A percentile compares a stretch with the other conserved stretches of the same genome.
phyloP scores from a whole-genome alignment of 768 basidiomycete genomes.

The Hygrophorus russula region DNA sequence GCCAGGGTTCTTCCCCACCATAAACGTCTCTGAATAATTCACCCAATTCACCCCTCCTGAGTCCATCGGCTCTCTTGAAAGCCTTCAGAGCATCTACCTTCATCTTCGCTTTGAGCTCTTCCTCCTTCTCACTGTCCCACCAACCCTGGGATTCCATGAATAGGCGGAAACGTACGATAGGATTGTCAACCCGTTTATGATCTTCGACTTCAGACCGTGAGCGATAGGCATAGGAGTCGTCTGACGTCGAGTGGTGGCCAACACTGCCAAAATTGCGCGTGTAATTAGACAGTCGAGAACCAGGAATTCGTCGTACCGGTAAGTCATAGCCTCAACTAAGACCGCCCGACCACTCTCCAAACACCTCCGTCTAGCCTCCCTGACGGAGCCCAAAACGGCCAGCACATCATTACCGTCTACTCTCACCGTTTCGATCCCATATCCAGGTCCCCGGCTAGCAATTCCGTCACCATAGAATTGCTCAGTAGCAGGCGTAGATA shows the following conservation, averaged over 20 bases:
- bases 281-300: conserved; percentile 1
- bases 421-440: conserved; percentile 83
- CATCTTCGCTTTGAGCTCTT: conserved; percentile 51
- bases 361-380: conserved; percentile 60
- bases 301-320: conserved; percentile 38
- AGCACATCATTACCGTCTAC: conserved; percentile 93
- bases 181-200: conserved; percentile 84
- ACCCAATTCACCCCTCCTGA: conserved; percentile 59
- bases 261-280: conserved; percentile 33
- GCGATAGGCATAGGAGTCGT: conserved; percentile 92
- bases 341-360: conserved; percentile 75
- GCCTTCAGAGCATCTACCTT: conserved; percentile 68
- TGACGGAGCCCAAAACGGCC: conserved; percentile 67
- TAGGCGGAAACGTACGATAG: conserved; percentile 71
- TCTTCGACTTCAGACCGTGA: conserved; percentile 86
- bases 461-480: conserved; percentile 93
- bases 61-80: conserved; percentile 65
- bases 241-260: conserved; percentile 92
- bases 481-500: conserved; percentile 83
- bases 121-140: conserved; percentile 76
- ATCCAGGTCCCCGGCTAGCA: conserved; percentile 82
- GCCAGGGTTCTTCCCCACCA: conserved; percentile 76
- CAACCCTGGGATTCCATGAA: conserved; percentile 77
- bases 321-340: conserved; percentile 84
- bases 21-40: conserved; percentile 85